These are phyloP conservation scores for Cladophialophora immunda DNA, from an alignment of 2,329 filamentous ascomycete genomes.

Conservation along the genomic window DNA sequence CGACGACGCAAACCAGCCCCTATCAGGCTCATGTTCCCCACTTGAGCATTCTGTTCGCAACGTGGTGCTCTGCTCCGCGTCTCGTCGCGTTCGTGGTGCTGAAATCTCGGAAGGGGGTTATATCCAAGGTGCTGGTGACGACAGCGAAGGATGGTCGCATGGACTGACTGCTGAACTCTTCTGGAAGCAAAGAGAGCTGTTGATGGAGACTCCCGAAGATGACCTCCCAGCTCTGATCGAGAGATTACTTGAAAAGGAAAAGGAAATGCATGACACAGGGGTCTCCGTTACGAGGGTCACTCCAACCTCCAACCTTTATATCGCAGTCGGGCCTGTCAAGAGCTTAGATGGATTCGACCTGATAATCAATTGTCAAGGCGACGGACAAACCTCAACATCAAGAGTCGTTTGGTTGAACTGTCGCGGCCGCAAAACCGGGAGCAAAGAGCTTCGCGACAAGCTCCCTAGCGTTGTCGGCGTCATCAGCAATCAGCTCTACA, in stretches of 20 bases:
- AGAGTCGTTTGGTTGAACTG: conserved; percentile 66
- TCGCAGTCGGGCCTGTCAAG: conserved; percentile 40
- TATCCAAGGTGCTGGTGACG: conserved; percentile 93
- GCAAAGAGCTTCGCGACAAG: conserved; percentile 79
- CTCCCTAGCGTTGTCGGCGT: conserved; percentile 69
- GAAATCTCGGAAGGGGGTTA: conserved; percentile 79
- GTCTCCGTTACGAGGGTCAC: conserved; percentile 46
- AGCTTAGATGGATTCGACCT: conserved; percentile 55
- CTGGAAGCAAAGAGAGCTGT: conserved; percentile 71
- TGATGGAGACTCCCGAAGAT: conserved; percentile 72
- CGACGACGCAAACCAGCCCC: neutral
- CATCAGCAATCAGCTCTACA: conserved; percentile 49
- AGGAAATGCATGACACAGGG: conserved; percentile 27
- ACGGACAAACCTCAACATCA: conserved; percentile 50
- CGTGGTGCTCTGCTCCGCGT: conserved; percentile 86
- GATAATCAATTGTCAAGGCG: conserved; percentile 52
- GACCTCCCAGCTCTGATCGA: conserved; percentile 65
- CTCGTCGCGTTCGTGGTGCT: conserved; percentile 72
- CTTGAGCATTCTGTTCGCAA: conserved; percentile 55
- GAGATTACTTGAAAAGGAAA: conserved; percentile 49
- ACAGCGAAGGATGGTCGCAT: conserved; percentile 90
- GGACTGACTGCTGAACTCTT: conserved; percentile 81
- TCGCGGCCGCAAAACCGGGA: conserved; percentile 77
- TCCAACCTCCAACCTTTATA: conserved; percentile 50
- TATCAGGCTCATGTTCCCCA: neutral